Evolutionary conservation across 257 asterid species (phyloP), one percentile per base, ranked within the genome.

Genomic region (Vinca minor): DNA sequence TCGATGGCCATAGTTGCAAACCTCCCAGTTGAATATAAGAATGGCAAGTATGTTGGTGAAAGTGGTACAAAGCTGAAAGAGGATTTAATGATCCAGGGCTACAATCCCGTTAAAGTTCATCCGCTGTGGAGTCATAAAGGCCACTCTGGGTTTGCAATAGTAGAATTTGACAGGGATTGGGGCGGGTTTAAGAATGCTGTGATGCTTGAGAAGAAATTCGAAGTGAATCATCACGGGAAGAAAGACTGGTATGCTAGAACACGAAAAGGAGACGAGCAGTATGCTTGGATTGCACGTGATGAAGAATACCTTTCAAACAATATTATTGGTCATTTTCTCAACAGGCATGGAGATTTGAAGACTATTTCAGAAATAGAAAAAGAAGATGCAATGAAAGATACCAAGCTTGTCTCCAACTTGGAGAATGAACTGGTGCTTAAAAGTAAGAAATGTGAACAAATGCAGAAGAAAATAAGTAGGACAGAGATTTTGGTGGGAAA

Each of bases 221-320:
- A 84, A 85, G 67, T 68, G 68, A 77, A 79, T 59, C 79, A 41
- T 34, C 88, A 59, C 63, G 98, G 96, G 32, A 91, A 82, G 74
- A 80, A 69, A 47, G 92, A 87, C 71, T 91, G 92, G 91, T 10
- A 66, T 46, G 52, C 55, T n/a, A 34, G 74, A 35, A 74, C 67
- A 52, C 32, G 67, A 9, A 84, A 58, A 71, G 85, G 85, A 23
- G 80, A 81, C 66, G 73, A 80, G 74, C 44, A 79, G 52, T 86
- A 85, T 65, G 98, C 82, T 28, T 91, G 98, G 98, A 81, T 91
- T 72, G 95, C 98, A 26, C 85, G 96, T 62, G 81, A 69, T 52
- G 89, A 85, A 34, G 98, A 91, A 7, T 91, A 76, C 57, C 1
- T 61, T 45, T 66, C 57, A 15, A n/a, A 55, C 21, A 83, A 81